Evolutionary conservation across 805 yeast genomes (phyloP).

Genomic region (Candida odintsovae): DNA sequence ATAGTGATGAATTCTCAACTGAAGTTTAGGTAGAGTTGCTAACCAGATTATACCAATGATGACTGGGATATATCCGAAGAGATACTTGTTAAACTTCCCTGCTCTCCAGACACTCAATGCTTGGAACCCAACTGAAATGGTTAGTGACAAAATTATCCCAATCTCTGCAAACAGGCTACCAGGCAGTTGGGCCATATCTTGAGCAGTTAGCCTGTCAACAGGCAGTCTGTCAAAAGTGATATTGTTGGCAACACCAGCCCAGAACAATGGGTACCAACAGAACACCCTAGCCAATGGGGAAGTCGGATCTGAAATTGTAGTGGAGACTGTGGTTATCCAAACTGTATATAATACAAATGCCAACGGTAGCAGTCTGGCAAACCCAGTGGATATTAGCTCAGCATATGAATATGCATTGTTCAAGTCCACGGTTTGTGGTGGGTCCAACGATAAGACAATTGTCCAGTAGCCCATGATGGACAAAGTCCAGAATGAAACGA

Average conservation of each 20-base stretch:
- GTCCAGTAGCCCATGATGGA: constrained; percentile 79
- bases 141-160: constrained; percentile 41
- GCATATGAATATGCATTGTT: constrained; percentile 49
- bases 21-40: constrained; percentile 55
- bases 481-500: constrained; percentile 55
- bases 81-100: constrained; percentile 57
- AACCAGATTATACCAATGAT: constrained; percentile 39
- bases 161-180: constrained; percentile 68
- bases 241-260: constrained; percentile 83
- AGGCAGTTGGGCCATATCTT: constrained; percentile 67
- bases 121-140: constrained; percentile 59
- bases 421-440: constrained; percentile 61
- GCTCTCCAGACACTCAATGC: constrained; percentile 77
- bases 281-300: constrained; percentile 33
- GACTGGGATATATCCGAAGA: constrained; percentile 46
- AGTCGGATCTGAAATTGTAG: constrained; percentile 40
- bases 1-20: constrained; percentile 76
- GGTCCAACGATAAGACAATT: constrained; percentile 66
- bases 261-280: constrained; percentile 72
- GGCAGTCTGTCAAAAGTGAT: constrained; percentile 86
- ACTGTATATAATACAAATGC: constrained; percentile 65
- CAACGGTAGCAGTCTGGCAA: constrained; percentile 71
- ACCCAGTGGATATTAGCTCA: constrained; percentile 59
- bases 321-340: constrained; percentile 51
- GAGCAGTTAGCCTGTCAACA: constrained; percentile 71